phyloP scores from a whole-genome alignment of 768 basidiomycete species.

The Rubroboletus satanas region DNA sequence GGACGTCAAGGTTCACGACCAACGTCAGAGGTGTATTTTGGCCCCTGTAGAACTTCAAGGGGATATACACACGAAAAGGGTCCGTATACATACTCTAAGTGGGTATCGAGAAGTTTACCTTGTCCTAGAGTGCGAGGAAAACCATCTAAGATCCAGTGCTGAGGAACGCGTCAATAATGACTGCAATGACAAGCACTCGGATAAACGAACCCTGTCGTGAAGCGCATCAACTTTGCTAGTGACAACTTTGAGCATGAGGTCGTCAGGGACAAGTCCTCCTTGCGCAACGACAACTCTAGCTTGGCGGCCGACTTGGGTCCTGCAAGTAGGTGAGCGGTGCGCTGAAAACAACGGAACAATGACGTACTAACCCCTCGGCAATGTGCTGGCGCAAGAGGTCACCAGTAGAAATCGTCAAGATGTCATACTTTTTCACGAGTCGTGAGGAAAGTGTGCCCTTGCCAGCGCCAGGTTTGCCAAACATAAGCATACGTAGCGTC shows the following conservation, averaged over 20 bases:
- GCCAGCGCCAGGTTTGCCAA: conserved; percentile 65
- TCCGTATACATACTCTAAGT: conserved; percentile 54
- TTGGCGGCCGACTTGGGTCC: conserved; percentile 66
- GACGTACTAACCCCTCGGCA: conserved; percentile 39
- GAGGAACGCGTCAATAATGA: not conserved
- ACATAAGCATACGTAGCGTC: conserved; percentile 49
- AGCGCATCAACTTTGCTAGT: conserved; percentile 65
- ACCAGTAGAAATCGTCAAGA: conserved; percentile 74
- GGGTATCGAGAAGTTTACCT: conserved; percentile 70
- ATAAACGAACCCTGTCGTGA: conserved; percentile 54
- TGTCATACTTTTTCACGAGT: conserved; percentile 76
- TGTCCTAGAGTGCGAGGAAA: conserved; percentile 90
- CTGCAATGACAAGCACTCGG: not conserved
- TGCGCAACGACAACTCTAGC: conserved; percentile 78
- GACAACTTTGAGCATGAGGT: conserved; percentile 74
- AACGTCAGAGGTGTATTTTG: conserved; percentile 68
- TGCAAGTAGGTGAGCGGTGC: conserved; percentile 19
- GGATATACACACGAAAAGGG: not conserved
- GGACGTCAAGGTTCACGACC: conserved; percentile 84
- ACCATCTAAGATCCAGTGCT: conserved; percentile 93
- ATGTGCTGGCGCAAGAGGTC: conserved; percentile 87
- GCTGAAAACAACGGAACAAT: not conserved
- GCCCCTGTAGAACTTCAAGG: conserved; percentile 38
- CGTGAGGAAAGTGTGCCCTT: conserved; percentile 81
- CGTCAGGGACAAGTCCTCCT: conserved; percentile 75